phyloP scores from a whole-genome alignment of 2,329 filamentous ascomycete species.

The Apiospora marii region DNA sequence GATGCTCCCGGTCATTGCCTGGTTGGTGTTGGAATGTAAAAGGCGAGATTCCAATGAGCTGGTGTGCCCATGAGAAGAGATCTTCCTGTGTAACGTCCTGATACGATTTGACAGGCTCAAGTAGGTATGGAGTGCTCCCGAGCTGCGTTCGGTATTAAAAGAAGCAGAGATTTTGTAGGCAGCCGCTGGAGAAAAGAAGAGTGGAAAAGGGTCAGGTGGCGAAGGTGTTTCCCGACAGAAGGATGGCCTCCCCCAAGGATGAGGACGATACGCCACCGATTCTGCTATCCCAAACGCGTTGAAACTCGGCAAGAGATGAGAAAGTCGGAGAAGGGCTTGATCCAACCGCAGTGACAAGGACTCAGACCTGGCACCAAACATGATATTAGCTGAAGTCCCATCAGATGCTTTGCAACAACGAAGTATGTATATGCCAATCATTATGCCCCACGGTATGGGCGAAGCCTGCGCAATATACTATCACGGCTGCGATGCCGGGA shows the following conservation, averaged over 20 bases:
- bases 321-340: neutral
- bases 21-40: neutral
- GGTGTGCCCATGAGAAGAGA: neutral
- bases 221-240: neutral
- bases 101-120: no score
- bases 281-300: neutral
- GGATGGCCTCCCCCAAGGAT: neutral
- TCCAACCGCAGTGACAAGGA: neutral
- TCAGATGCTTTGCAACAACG: neutral
- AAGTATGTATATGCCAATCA: neutral
- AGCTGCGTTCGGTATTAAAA: neutral
- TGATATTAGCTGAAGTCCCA: neutral
- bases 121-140: neutral
- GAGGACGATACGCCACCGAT: neutral
- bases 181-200: neutral
- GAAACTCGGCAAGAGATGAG: neutral
- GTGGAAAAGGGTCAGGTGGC: neutral
- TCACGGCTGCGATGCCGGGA: neutral
- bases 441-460: neutral
- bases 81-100: neutral
- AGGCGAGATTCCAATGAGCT: neutral
- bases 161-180: neutral
- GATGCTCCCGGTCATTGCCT: neutral
- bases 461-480: neutral
- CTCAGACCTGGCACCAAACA: neutral